phyloP scores from a whole-genome alignment of 148 eudicot genomes.

The Camellia sinensis region DNA sequence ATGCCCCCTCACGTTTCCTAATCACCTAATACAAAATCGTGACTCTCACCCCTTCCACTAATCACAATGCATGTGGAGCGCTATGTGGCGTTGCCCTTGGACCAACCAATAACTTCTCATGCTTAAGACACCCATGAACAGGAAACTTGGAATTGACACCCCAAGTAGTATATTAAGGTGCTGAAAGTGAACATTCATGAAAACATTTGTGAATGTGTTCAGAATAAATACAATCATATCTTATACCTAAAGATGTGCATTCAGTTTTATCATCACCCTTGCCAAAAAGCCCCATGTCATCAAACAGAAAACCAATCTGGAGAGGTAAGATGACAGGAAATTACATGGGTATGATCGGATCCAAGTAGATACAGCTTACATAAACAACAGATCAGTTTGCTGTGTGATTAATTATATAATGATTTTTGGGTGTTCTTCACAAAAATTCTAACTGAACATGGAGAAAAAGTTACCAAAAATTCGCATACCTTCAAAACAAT shows the following conservation, averaged over 20 bases:
- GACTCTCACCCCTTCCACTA: too few species aligned
- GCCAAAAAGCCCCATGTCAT: too few species aligned
- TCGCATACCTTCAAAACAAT: constrained; percentile 53
- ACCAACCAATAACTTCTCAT: too few species aligned
- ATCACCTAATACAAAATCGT: too few species aligned
- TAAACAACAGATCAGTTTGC: neutral
- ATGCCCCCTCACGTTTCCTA: too few species aligned
- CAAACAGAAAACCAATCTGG: too few species aligned
- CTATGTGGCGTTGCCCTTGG: too few species aligned
- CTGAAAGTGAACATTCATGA: neutral
- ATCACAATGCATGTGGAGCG: too few species aligned
- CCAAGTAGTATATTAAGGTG: neutral
- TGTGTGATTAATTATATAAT: neutral
- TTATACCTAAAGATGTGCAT: neutral
- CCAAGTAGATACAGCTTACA: neutral
- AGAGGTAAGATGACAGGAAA: too few species aligned
- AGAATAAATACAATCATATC: neutral
- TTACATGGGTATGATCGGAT: neutral
- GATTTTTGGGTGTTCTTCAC: neutral
- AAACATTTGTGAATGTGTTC: neutral
- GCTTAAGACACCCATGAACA: too few species aligned
- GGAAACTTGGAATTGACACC: neutral
- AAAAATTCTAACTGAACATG: neutral
- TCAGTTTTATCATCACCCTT: neutral
- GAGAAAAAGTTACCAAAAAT: neutral